Evolutionary conservation across 805 yeast species (phyloP).

Genomic region (Tanozyma kutaoensis): DNA sequence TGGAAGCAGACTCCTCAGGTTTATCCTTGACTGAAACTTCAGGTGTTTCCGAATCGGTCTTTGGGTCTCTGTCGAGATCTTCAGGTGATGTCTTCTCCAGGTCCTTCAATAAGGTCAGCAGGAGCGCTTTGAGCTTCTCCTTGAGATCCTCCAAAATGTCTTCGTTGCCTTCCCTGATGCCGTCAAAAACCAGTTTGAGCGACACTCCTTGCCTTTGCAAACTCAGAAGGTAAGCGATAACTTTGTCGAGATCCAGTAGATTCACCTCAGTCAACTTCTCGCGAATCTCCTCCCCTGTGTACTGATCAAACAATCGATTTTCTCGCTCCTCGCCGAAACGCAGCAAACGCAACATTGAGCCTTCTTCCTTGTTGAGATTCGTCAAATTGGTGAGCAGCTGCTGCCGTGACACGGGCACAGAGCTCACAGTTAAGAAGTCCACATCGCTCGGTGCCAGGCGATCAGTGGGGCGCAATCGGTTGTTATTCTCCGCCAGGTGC

Average conservation of each 20-base stretch:
- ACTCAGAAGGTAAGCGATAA: conserved; percentile 16
- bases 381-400: conserved; percentile 21
- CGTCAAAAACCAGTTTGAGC: conserved; percentile 10
- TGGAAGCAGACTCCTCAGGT: too few species aligned
- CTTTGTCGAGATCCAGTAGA: conserved; percentile 19
- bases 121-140: too few species aligned
- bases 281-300: conserved; percentile 27
- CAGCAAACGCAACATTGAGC: conserved; percentile 23
- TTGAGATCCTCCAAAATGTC: too few species aligned
- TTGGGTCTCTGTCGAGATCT: too few species aligned
- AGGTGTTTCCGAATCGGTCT: too few species aligned
- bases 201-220: conserved; percentile 19
- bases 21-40: too few species aligned
- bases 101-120: too few species aligned
- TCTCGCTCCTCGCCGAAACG: too few species aligned
- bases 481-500: conserved; percentile 13
- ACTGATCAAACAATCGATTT: conserved; percentile 6
- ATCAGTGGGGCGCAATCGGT: conserved; percentile 3
- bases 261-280: conserved; percentile 15
- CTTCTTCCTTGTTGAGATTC: conserved; percentile 26
- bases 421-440: too few species aligned
- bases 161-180: too few species aligned
- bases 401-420: too few species aligned
- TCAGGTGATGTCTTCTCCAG: too few species aligned
- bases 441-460: conserved; percentile 1